Percentiles rank a stretch among this genome's conserved stretches.
These are phyloP conservation scores for Lumnitzera racemosa DNA, from an alignment of 345 rosid species.

Conservation along the genomic window DNA sequence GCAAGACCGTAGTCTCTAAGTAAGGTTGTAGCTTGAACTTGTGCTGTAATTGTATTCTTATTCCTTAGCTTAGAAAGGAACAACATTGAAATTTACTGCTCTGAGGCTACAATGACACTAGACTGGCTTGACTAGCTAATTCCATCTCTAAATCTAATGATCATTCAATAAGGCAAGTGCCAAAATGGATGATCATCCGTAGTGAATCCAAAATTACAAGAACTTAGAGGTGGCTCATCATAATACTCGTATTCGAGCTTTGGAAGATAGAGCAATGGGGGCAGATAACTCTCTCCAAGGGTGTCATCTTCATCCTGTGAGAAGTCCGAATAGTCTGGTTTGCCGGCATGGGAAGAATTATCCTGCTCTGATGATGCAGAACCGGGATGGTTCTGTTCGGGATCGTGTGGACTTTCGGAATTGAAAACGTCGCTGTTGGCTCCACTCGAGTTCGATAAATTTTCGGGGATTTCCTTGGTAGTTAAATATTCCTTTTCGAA, in stretches of 20 bases:
- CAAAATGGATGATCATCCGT: conserved; percentile 50
- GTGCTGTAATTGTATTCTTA: no score
- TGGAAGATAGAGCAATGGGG: conserved; percentile 18
- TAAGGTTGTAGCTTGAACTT: no score
- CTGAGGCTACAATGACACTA: background rate
- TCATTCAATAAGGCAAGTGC: conserved; percentile 34
- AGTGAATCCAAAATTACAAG: conserved; percentile 36
- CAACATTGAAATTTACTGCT: background rate
- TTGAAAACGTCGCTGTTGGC: conserved; percentile 44
- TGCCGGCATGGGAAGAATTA: conserved; percentile 31
- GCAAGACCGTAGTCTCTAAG: no score
- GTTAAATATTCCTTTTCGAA: background rate
- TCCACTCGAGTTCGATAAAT: conserved; percentile 39
- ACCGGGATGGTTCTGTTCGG: conserved; percentile 3
- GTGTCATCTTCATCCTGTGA: conserved; percentile 39
- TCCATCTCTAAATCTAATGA: background rate
- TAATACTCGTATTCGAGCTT: conserved; percentile 22
- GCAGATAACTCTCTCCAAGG: conserved; percentile 21
- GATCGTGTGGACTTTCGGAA: conserved; percentile 30
- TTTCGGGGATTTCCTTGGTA: conserved; percentile 2
- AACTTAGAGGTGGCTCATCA: conserved; percentile 14
- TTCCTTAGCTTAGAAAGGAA: background rate
- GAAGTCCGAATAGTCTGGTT: conserved; percentile 35
- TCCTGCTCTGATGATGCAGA: conserved; percentile 24
- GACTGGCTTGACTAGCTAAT: background rate